These are phyloP conservation scores for Ophioceras dolichostomum DNA, from an alignment of 2,329 filamentous ascomycete species.

Conservation along the genomic window DNA sequence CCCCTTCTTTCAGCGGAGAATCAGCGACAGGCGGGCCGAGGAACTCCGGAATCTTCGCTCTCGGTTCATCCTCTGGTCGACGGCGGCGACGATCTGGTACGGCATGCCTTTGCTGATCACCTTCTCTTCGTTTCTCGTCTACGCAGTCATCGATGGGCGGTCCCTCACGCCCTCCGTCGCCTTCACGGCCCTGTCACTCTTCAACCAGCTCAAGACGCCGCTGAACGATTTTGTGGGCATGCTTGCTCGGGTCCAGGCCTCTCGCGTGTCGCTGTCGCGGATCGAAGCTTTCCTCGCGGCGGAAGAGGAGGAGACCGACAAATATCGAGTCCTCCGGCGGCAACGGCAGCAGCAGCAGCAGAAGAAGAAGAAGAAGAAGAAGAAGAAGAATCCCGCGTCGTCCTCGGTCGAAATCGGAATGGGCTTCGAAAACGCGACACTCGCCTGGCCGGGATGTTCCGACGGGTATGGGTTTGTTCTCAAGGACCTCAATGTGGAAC, in stretches of 20 bases:
- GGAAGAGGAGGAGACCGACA: conserved; percentile 96
- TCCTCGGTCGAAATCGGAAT: conserved; percentile 64
- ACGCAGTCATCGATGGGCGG: conserved; percentile 82
- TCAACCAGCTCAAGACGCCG: conserved; percentile 84
- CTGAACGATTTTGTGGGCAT: conserved; percentile 95
- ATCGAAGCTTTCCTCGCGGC: conserved; percentile 84
- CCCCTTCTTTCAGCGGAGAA: conserved; percentile 71
- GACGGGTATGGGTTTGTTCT: too few species aligned
- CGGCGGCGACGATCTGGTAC: conserved; percentile 91
- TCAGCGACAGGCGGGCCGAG: conserved; percentile 73
- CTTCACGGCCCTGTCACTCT: conserved; percentile 92
- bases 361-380: too few species aligned
- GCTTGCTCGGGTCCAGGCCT: conserved; percentile 96
- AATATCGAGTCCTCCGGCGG: conserved; percentile 74
- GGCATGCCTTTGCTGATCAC: conserved; percentile 91
- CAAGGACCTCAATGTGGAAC: conserved; percentile 73
- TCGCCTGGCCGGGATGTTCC: too few species aligned
- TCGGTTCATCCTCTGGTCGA: conserved; percentile 83
- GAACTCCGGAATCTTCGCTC: conserved; percentile 71
- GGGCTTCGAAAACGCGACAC: conserved; percentile 72
- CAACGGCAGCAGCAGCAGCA: conserved; percentile 55
- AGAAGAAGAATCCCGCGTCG: too few species aligned
- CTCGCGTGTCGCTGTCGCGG: conserved; percentile 91
- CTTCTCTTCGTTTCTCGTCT: conserved; percentile 89
- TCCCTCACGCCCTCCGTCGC: conserved; percentile 83